Evolutionary conservation across 2,329 filamentous ascomycete genomes (phyloP), one percentile per base, ranked within the genome.

Genomic region (Aspergillus tanneri): DNA sequence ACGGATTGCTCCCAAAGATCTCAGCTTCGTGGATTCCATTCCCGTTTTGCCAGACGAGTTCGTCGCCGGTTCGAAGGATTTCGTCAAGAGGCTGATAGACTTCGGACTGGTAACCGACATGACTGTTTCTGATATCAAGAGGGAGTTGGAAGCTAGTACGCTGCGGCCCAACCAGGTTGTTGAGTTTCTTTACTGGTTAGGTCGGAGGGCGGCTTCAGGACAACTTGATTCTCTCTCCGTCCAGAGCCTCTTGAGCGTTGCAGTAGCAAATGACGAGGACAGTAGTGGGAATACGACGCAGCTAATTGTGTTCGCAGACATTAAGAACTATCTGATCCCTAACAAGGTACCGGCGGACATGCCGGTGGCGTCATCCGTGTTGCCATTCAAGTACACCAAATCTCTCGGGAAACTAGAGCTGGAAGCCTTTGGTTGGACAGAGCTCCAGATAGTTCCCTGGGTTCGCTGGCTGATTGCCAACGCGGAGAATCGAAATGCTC

Each of bases 21-120:
- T 86, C 32, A 84, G 79, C 58, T 99, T 99, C 63, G 83, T 97
- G 48, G 86, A 91, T 47, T 88, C 88, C 25, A 93, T 99, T 53
- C 90, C 93, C 0, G 84, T 95, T 30, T 77, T 97, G 3, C 88
- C 92, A 1, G 82, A 88, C 36, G 84, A 86, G 50, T 78, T 97
- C 58, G 82, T 85, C 49, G 78, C 84, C 8, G 80, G 77, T 43
- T 77, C 81, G 4, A 75, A 79, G n/a, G 78, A 79, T 0, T 95
- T 99, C 59, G 82, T 97, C 49, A 80, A 80, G 49, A 90, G 88
- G 59, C 72, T 99, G 37, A 85, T 86, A 47, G 87, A 91, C 27
- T 93, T 90, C 64, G 90, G 89, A 1, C 77, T 97, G 47, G 81
- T 99, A n/a, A 87, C 84, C 1, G 85, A 90, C 55, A 88, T 97